phyloP scores from a whole-genome alignment of 2,329 filamentous ascomycete species.

The Hymenotorrendiella dingleyae region DNA sequence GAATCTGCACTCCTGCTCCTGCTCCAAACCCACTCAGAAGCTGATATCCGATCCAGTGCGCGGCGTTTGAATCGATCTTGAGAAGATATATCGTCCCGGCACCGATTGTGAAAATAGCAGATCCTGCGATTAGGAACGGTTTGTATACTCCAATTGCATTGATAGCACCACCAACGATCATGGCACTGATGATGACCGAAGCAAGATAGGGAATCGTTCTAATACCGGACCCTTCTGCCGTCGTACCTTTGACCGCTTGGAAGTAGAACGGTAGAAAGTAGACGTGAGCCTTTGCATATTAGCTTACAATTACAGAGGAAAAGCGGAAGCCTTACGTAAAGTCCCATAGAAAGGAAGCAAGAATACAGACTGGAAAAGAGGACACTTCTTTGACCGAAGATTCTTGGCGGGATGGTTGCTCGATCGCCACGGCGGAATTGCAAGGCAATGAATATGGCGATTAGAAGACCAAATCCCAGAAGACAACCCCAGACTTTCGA shows the following conservation, averaged over 20 bases:
- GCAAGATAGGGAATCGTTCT: conserved; percentile 39
- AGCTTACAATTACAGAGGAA: conserved; percentile 16
- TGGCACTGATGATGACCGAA: conserved; percentile 38
- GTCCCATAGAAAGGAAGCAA: conserved; percentile 32
- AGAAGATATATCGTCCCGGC: conserved; percentile 39
- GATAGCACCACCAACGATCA: conserved; percentile 36
- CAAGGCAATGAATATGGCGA: conserved; percentile 33
- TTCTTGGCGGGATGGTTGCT: conserved; percentile 44
- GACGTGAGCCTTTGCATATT: conserved; percentile 44
- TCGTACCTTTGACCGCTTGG: conserved; percentile 39
- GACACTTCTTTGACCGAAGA: conserved; percentile 37
- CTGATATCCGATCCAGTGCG: conserved; percentile 49
- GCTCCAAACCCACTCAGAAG: conserved; percentile 42
- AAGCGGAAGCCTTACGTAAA: conserved; percentile 19
- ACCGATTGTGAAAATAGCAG: conserved; percentile 38
- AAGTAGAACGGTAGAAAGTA: conserved; percentile 45
- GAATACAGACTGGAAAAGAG: conserved; percentile 30
- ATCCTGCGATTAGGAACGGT: conserved; percentile 41
- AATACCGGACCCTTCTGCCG: conserved; percentile 35
- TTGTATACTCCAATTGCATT: conserved; percentile 38
- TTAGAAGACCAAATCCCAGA: conserved; percentile 33
- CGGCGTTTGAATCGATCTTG: conserved; percentile 36
- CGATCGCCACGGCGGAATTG: conserved; percentile 40
- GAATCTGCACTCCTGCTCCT: conserved; percentile 39
- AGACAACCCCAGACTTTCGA: conserved; percentile 39